Evolutionary conservation across 306 rosid genomes (phyloP).

Genomic region (Sesbania bispinosa): DNA sequence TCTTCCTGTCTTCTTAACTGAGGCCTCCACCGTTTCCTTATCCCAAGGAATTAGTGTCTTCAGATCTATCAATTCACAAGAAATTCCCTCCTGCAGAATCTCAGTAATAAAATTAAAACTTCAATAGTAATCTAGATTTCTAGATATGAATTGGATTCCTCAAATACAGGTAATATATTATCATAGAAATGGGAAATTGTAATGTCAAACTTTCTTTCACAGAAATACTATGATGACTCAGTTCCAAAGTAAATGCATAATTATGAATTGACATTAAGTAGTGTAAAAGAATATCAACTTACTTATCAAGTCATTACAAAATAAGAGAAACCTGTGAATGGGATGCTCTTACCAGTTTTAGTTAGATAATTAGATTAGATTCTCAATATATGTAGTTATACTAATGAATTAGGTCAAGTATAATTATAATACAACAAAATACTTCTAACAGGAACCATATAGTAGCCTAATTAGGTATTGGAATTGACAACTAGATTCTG

Average conservation of each 20-base stretch:
- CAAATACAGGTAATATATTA: not conserved
- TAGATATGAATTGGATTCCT: not conserved
- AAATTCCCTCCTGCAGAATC: conserved; percentile 81
- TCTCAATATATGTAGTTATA: not conserved
- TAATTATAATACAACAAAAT: not conserved
- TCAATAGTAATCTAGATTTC: not conserved
- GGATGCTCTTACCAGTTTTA: not conserved
- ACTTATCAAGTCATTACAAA: not conserved
- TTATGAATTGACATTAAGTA: not conserved
- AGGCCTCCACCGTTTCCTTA: conserved; percentile 88
- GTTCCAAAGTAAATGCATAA: not conserved
- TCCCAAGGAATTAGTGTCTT: conserved; percentile 97
- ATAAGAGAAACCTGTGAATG: not conserved
- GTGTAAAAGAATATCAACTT: not conserved
- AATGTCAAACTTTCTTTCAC: not conserved
- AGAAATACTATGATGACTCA: not conserved
- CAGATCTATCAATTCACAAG: conserved; percentile 91
- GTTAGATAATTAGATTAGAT: too few species aligned
- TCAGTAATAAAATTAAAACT: conserved; percentile 3
- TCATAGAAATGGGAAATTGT: not conserved
- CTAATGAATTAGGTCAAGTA: not conserved
- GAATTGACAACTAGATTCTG: not conserved
- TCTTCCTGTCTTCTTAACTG: conserved; percentile 90
- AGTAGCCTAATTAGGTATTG: not conserved
- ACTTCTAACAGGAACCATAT: not conserved